Evolutionary conservation across 1,284 basidiomycete species (phyloP), one percentile per base, ranked within the genome.

Genomic region (Xerocomus minutiporus): DNA sequence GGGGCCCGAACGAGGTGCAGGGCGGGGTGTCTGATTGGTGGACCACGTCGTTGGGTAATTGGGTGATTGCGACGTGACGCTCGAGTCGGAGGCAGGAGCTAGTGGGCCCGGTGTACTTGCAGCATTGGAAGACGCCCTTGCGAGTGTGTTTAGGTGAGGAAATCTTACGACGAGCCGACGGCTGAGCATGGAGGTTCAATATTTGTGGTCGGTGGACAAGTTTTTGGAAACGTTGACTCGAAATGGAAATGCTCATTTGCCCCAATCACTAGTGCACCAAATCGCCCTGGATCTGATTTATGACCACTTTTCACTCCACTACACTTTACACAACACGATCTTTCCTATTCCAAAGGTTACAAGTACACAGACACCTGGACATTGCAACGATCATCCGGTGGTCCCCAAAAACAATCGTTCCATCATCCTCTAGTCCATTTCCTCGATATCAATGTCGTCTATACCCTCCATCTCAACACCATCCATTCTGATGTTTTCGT

Each of bases 41-140:
- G 89, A 89, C 91, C 91, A 93, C 60, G 86, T 86, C 40, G 77
- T 69, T 12, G 86, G 73, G 59, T 81, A 78, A 71, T 93, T 93
- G 50, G 91, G 88, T n/a, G 89, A 77, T 74, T 93, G 91, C 38
- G 81, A 72, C 40, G 70, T 67, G 43, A 71, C 67, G 32, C 67
- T 57, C 17, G 67, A 59, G 55, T 75, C 71, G 48, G 75, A 63
- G 17, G 72, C 62, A 31, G 68, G 55, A 43, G 70, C 61, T 8
- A 52, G 56, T n/a, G 59, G 66, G 43, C 53, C 57, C 46, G 57
- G 57, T 35, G 42, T 56, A 31, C 34, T 61, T 49, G 69, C 59
- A 4, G 66, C 54, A 8, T 66, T 67, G 17, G 71, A 73, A 2
- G 74, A 63, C 46, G 71, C 63, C 51, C 72, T 71, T 52, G 57